phyloP scores from a whole-genome alignment of 2,329 filamentous ascomycete species.

The Elsinoe arachidis region DNA sequence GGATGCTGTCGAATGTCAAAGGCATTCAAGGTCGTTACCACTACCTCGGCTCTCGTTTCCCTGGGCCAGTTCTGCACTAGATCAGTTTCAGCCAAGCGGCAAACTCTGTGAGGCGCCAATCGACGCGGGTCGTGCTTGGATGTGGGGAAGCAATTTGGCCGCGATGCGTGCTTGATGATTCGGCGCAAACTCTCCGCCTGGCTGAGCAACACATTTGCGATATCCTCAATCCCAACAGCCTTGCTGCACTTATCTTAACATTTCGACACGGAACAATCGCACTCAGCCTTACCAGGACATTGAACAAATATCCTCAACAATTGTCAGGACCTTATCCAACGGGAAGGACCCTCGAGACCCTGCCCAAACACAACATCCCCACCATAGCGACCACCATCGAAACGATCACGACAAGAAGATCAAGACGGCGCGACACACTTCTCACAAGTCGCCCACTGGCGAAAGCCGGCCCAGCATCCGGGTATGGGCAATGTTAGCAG shows the following conservation, averaged over 20 bases:
- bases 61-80: background rate
- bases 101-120: background rate
- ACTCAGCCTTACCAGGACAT: background rate
- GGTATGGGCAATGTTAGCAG: conserved; percentile 87
- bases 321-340: background rate
- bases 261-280: background rate
- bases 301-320: background rate
- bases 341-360: background rate
- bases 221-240: conserved; percentile 9
- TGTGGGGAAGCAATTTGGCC: conserved; percentile 12
- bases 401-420: background rate
- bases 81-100: background rate
- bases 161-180: background rate
- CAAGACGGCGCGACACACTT: conserved; percentile 1
- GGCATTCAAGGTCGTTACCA: background rate
- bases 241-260: background rate
- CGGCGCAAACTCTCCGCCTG: conserved; percentile 8
- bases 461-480: conserved; percentile 9
- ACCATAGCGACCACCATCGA: background rate
- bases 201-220: conserved; percentile 10
- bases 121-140: background rate
- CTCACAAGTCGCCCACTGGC: background rate
- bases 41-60: conserved; percentile 2
- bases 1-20: background rate
- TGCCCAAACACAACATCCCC: conserved; percentile 5